Percentiles rank a stretch among this genome's conserved stretches.
These are phyloP conservation scores for Suillus weaverae DNA, from an alignment of 768 basidiomycete genomes.

Conservation along the genomic window DNA sequence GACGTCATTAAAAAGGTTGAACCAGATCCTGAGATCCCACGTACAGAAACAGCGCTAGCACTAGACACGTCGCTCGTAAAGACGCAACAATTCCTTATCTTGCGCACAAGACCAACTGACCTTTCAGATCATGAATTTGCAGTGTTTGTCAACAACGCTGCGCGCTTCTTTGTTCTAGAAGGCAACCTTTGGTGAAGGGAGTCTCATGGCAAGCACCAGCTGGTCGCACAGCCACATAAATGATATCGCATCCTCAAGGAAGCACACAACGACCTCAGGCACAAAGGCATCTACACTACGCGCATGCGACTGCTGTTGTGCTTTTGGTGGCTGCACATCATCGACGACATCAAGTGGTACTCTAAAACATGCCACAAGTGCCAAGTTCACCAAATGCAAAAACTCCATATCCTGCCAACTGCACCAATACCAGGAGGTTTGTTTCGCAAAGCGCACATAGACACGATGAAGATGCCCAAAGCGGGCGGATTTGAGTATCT, in stretches of 20 bases:
- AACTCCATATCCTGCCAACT: neutral
- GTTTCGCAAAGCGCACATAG: neutral
- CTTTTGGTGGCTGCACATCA: constrained; percentile 8
- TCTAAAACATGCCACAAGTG: neutral
- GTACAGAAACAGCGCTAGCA: no score
- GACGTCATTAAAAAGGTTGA: no score
- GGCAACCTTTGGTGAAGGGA: no score
- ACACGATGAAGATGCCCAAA: constrained; percentile 8
- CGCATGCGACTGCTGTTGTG: rapidly evolving
- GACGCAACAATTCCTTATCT: no score
- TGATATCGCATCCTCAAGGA: neutral
- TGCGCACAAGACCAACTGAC: no score
- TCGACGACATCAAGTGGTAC: neutral
- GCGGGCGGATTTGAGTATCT: no score
- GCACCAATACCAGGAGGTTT: neutral
- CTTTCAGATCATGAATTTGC: no score
- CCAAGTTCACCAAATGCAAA: neutral
- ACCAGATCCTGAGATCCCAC: no score
- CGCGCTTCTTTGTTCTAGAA: neutral
- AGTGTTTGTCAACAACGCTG: neutral
- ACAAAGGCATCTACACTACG: constrained; percentile 8
- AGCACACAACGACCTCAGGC: neutral
- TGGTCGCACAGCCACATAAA: neutral
- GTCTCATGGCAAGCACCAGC: neutral
- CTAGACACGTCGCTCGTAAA: no score